Evolutionary conservation across 2,329 filamentous ascomycete species (phyloP), one percentile per base, ranked within the genome.

Genomic region (Polychaeton citri): DNA sequence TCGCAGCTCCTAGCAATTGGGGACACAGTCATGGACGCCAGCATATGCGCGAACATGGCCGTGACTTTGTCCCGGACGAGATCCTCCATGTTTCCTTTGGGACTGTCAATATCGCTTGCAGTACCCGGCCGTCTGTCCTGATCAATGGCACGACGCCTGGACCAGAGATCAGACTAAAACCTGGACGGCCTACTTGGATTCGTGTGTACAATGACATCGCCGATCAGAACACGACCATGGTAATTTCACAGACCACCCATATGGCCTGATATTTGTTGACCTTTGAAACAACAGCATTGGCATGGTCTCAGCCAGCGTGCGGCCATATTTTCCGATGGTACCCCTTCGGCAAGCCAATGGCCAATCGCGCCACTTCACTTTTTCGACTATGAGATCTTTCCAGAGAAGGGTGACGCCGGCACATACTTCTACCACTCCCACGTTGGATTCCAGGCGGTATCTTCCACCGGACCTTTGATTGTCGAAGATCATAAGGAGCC

Each of bases 341-440:
- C 72, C 0, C 72, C 75, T 1, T 53, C 63, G 19, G 74, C 70
- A 2, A 66, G 67, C 13, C 76, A 81, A 45, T 81, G 76, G 76
- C 74, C 76, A 0, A 79, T 81, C 24, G 66, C 72, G 0, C 65
- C 74, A 0, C 54, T 61, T 1, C 64, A 72, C 39, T 81, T 71
- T 55, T 81, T 81, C 52, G 77, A 81, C 56, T 81, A 81, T 48
- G 74, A 81, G 47, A 56, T 81, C 3, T 63, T 63, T 12, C 66
- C 72, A 0, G 54, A 68, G 3, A 30, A 51, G 2, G 68, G 66
- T 5, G 66, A 73, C 36, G 68, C 72, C 0, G 77, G 76, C 4
- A 74, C 74, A 0, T 81, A 79, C 48, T 79, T 76, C 49, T 81
- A 80, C 47, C 76, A 81, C 48, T 79, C 75, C 0, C 77, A 81